These are phyloP conservation scores for Diddensiella santjacobensis DNA, from an alignment of 805 yeast genomes.

Conservation along the genomic window DNA sequence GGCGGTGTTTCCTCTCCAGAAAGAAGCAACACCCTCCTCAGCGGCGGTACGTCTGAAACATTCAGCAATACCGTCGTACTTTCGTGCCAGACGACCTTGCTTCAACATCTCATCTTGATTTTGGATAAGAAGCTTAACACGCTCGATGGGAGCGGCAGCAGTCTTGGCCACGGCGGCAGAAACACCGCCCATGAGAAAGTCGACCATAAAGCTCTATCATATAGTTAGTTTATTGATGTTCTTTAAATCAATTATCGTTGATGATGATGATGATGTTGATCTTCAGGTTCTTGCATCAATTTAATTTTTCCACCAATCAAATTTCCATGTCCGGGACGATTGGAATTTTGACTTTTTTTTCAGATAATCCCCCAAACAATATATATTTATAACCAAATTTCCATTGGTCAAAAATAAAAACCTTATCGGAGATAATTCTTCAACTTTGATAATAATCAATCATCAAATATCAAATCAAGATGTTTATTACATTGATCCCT, in stretches of 20 bases:
- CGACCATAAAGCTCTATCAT: conserved; percentile 29
- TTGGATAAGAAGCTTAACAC: conserved; percentile 94
- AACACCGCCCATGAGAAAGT: conserved; percentile 82
- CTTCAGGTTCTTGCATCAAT: no score
- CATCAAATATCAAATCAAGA: no score
- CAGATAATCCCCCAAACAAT: no score
- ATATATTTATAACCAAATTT: no score
- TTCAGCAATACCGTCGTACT: conserved; percentile 86
- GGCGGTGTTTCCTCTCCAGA: conserved; percentile 99
- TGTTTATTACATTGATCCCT: no score
- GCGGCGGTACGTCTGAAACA: conserved; percentile 94
- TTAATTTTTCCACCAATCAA: no score
- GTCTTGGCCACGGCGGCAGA: conserved; percentile 98
- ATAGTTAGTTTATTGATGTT: neutral
- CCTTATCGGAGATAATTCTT: no score
- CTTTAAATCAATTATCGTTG: neutral
- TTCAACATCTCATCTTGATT: conserved; percentile 98
- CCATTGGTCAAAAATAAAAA: no score
- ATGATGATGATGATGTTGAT: no score
- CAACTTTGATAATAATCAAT: no score
- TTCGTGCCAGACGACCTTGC: conserved; percentile 88
- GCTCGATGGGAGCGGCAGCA: conserved; percentile 96
- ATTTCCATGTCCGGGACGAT: no score
- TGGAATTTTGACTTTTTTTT: no score
- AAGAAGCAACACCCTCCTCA: conserved; percentile 85